These are phyloP conservation scores for Vigna unguiculata DNA, from an alignment of 306 rosid genomes.

Conservation along the genomic window DNA sequence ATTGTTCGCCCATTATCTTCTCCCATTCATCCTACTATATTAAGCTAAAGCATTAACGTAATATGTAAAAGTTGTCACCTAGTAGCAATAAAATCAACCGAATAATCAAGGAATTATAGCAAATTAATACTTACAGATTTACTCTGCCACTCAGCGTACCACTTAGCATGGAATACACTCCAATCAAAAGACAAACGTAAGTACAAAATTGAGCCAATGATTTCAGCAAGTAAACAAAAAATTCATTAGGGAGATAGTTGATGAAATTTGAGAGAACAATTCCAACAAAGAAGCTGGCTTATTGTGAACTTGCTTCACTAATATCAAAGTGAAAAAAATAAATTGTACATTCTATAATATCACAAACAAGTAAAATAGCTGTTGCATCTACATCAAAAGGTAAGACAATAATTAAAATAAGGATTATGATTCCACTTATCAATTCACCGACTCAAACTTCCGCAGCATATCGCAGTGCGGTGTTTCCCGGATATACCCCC, in stretches of 20 bases:
- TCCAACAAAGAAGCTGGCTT: slow-evolving; percentile 44
- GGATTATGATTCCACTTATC: slow-evolving; percentile 55
- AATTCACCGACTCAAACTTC: slow-evolving; percentile 58
- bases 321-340: slow-evolving; percentile 42
- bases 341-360: slow-evolving; percentile 53
- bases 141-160: background rate
- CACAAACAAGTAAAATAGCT: slow-evolving; percentile 39
- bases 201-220: slow-evolving; percentile 6
- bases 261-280: slow-evolving; percentile 33
- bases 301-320: slow-evolving; percentile 48
- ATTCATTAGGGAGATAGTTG: slow-evolving; percentile 2
- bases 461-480: slow-evolving; percentile 89
- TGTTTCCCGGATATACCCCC: slow-evolving; percentile 90
- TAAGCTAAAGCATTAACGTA: slow-evolving; percentile 3
- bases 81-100: slow-evolving; percentile 25
- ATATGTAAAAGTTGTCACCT: background rate
- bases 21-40: background rate
- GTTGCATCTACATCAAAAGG: slow-evolving; percentile 45
- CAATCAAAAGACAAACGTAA: background rate
- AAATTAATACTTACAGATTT: background rate
- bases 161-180: background rate
- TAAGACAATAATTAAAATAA: slow-evolving; percentile 33
- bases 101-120: slow-evolving; percentile 15
- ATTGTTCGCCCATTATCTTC: background rate
- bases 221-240: slow-evolving; percentile 14